These are phyloP conservation scores for Acacia crassicarpa DNA, from an alignment of 306 rosid genomes.

Conservation along the genomic window DNA sequence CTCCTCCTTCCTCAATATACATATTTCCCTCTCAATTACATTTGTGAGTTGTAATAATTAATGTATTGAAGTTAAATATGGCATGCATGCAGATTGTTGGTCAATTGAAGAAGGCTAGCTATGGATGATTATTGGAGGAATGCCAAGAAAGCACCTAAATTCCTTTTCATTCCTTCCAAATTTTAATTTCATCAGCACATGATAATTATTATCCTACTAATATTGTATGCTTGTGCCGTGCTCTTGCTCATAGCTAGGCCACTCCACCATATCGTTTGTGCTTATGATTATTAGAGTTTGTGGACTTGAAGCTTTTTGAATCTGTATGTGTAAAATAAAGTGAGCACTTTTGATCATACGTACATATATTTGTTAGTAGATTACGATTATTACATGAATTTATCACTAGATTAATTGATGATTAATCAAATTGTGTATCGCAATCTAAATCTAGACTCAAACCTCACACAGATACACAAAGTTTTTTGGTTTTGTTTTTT, in stretches of 20 bases:
- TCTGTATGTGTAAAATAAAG: neutral
- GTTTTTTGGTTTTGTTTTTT: no score
- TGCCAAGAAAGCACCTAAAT: neutral
- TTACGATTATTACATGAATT: neutral
- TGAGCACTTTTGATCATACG: neutral
- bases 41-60: neutral
- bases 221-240: neutral
- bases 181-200: neutral
- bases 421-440: neutral
- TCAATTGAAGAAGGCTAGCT: neutral
- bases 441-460: neutral
- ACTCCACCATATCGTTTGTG: no score
- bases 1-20: neutral
- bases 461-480: no score
- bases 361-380: no score
- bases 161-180: neutral
- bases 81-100: conserved; percentile 16
- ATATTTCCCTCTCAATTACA: neutral
- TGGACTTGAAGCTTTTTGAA: neutral
- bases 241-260: neutral
- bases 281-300: no score
- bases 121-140: neutral
- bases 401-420: neutral
- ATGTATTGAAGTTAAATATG: neutral
- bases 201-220: neutral